Evolutionary conservation across 1,284 basidiomycete species (phyloP).

Genomic region (Prillingera fragicola): DNA sequence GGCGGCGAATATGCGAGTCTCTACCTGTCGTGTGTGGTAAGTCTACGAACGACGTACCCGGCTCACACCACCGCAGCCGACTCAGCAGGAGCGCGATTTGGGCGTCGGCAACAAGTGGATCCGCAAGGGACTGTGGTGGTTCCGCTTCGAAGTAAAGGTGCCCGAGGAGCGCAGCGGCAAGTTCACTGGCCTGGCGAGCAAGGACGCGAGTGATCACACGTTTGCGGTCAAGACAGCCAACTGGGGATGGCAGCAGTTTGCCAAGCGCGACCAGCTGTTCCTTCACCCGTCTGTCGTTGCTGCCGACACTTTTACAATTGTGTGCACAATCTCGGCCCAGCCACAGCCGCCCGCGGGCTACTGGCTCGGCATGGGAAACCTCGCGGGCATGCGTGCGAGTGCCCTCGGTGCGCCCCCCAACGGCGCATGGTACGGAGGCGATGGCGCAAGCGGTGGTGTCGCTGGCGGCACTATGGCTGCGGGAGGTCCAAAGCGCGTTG

Average conservation of each 20-base stretch:
- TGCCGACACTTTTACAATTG: conserved; percentile 62
- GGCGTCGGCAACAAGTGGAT: conserved; percentile 66
- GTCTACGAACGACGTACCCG: conserved; percentile 25
- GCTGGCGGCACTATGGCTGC: conserved; percentile 38
- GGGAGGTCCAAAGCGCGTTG: conserved; percentile 37
- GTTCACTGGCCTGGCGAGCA: conserved; percentile 50
- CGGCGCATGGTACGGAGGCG: conserved; percentile 36
- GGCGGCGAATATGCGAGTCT: conserved; percentile 59
- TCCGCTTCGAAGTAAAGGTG: conserved; percentile 72
- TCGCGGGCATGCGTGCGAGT: conserved; percentile 9
- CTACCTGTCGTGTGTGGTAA: conserved; percentile 72
- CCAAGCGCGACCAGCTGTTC: conserved; percentile 66
- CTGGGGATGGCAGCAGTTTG: conserved; percentile 76
- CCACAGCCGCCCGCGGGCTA: conserved; percentile 55
- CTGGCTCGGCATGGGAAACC: conserved; percentile 41
- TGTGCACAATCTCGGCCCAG: conserved; percentile 70
- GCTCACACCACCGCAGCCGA: conserved; percentile 50
- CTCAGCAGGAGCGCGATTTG: conserved; percentile 64
- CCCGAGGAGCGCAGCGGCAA: conserved; percentile 28
- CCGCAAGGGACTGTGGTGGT: conserved; percentile 75
- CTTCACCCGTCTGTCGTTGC: conserved; percentile 57
- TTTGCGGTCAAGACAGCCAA: conserved; percentile 78
- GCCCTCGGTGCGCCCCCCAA: conserved; percentile 5
- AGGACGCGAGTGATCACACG: conserved; percentile 76
- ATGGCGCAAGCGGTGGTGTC: conserved; percentile 39